A percentile compares a stretch with the other conserved stretches of the same genome.
These are phyloP conservation scores for Amaranthus cruentus DNA, from an alignment of 148 eudicot species.

Conservation along the genomic window DNA sequence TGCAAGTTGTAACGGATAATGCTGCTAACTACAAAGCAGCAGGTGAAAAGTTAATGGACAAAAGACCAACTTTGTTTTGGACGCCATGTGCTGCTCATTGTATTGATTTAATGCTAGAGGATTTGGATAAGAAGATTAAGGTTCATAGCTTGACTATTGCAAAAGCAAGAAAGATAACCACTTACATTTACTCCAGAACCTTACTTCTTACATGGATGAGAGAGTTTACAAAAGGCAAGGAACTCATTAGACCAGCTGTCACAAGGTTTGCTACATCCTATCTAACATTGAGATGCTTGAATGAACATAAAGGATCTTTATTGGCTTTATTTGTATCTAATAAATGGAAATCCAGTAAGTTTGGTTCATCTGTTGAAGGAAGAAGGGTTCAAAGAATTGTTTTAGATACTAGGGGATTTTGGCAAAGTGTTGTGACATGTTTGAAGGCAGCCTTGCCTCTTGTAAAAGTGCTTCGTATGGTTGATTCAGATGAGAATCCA, in stretches of 20 bases:
- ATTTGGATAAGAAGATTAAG: not conserved
- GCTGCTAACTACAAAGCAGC: conserved; percentile 16
- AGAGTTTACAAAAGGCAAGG: conserved; percentile 8
- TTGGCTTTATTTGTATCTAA: not conserved
- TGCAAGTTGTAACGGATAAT: conserved; percentile 22
- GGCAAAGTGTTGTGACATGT: not conserved
- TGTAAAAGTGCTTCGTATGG: not conserved
- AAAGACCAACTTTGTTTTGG: not conserved
- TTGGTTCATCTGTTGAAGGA: not conserved
- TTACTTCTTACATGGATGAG: not conserved
- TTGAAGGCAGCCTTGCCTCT: not conserved
- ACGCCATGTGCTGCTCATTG: conserved; percentile 1
- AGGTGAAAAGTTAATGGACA: conserved; percentile 11
- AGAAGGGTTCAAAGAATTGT: not conserved
- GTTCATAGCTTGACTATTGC: not conserved
- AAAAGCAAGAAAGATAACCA: not conserved
- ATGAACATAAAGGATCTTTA: not conserved
- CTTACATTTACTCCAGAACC: not conserved
- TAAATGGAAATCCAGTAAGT: not conserved
- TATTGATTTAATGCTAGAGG: not conserved
- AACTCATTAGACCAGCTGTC: not conserved
- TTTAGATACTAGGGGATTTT: not conserved
- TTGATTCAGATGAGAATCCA: not conserved
- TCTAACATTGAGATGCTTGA: no score
- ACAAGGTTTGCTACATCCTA: conserved; percentile 1